A percentile compares a stretch with the other conserved stretches of the same genome.
Evolutionary conservation across 2,329 filamentous ascomycete genomes (phyloP).

Genomic region (Beauveria varroae): DNA sequence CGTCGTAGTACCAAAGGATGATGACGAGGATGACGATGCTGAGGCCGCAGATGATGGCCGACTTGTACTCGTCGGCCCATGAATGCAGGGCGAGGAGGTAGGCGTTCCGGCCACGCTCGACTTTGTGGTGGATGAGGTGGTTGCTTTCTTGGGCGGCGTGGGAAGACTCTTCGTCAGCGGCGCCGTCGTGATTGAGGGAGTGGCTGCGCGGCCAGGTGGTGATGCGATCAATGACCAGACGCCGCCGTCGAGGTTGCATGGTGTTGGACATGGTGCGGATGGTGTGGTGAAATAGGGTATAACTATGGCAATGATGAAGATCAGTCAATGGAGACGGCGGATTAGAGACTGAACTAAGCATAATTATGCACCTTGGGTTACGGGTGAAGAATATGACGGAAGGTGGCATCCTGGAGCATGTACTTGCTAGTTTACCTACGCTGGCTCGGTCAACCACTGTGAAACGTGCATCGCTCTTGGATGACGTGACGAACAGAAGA

Average conservation of each 20-base stretch:
- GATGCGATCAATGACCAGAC: no score
- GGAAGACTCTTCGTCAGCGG: constrained; percentile 1
- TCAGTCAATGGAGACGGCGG: no score
- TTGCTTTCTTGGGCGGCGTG: background rate
- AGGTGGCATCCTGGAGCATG: background rate
- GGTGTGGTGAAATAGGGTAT: background rate
- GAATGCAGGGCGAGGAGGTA: constrained; percentile 22
- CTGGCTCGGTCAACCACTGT: background rate
- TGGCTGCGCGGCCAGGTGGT: background rate
- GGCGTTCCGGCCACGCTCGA: constrained; percentile 6
- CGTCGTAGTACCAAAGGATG: constrained; percentile 25
- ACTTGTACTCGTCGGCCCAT: constrained; percentile 31
- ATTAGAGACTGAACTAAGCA: no score
- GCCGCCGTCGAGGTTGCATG: background rate
- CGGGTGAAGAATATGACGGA: background rate
- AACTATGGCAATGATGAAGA: background rate
- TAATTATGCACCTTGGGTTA: background rate
- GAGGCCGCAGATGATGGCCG: constrained; percentile 22
- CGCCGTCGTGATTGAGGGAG: constrained; percentile 3
- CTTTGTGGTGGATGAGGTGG: constrained; percentile 4
- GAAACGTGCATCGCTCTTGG: no score
- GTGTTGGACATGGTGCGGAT: background rate
- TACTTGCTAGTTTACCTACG: background rate
- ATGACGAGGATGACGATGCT: constrained; percentile 21
- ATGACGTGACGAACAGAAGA: no score